phyloP scores from a whole-genome alignment of 1,284 basidiomycete species.

The Cryptococcus jaspeensis region DNA sequence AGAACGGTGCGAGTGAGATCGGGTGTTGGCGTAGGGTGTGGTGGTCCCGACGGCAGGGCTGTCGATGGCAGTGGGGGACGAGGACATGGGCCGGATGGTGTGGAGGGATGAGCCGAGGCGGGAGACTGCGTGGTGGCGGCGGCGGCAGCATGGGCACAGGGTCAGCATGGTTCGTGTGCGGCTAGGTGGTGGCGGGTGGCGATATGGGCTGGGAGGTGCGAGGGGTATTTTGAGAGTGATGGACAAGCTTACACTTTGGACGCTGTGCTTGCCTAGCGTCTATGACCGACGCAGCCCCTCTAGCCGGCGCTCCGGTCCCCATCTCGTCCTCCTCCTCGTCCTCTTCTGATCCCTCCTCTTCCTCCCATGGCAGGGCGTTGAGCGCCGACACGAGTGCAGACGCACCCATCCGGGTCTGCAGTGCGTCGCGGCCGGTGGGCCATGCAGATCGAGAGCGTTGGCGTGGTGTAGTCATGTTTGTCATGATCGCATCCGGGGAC shows the following conservation, averaged over 20 bases:
- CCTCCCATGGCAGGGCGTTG: conserved; percentile 44
- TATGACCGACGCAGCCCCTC: conserved; percentile 12
- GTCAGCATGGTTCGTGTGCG: conserved; percentile 2
- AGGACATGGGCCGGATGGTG: conserved; percentile 41
- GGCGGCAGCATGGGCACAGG: not conserved
- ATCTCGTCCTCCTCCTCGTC: conserved; percentile 18
- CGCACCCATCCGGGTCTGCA: conserved; percentile 45
- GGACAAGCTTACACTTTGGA: conserved; percentile 11
- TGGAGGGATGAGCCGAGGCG: conserved; percentile 42
- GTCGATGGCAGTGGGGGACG: conserved; percentile 1
- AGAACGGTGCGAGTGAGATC: conserved; percentile 6
- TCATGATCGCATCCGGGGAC: not conserved
- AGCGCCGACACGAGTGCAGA: conserved; percentile 48
- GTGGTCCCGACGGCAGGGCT: conserved; percentile 2
- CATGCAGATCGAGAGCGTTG: not conserved
- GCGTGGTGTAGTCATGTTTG: conserved; percentile 1
- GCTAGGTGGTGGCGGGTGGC: too few relatives aligned
- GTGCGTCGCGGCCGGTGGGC: not conserved
- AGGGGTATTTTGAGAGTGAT: not conserved
- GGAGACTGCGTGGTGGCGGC: conserved; percentile 18
- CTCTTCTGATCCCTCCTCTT: conserved; percentile 20
- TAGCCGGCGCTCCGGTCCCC: not conserved
- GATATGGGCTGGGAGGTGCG: not conserved
- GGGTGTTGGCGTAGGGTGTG: not conserved
- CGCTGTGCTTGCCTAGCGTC: conserved; percentile 1